A percentile compares a stretch with the other conserved stretches of the same genome.
Evolutionary conservation across 2,329 filamentous ascomycete genomes (phyloP).

Genomic region (Colletotrichum falcatum): DNA sequence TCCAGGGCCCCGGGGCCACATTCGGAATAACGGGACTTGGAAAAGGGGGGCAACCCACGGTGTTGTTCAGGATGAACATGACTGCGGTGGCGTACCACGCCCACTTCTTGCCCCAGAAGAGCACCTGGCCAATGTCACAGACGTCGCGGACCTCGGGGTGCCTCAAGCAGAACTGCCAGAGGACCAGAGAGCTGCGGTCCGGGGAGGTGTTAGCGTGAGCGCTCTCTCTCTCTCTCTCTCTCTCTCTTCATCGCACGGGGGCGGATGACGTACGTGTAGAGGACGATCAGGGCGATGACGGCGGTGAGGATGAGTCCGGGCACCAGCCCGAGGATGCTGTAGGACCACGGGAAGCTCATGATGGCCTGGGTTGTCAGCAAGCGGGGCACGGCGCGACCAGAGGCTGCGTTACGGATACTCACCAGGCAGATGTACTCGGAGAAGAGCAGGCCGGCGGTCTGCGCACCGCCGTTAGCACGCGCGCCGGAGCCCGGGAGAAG

Average conservation of each 20-base stretch:
- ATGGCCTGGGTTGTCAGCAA: constrained; percentile 64
- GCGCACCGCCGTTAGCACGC: constrained; percentile 47
- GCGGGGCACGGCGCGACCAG: no score
- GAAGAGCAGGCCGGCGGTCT: constrained; percentile 88
- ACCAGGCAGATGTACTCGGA: constrained; percentile 83
- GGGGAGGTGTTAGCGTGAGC: constrained; percentile 36
- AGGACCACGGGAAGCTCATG: constrained; percentile 97
- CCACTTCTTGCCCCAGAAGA: constrained; percentile 88
- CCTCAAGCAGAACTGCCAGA: constrained; percentile 89
- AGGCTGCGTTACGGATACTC: constrained; percentile 17
- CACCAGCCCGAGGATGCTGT: constrained; percentile 87
- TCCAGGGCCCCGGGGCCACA: no score
- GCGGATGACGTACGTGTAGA: constrained; percentile 71
- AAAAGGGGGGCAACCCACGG: constrained; percentile 49
- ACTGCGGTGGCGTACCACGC: constrained; percentile 77
- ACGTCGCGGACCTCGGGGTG: constrained; percentile 94
- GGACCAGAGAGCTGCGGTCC: constrained; percentile 48
- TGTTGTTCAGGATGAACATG: constrained; percentile 96
- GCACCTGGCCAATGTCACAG: constrained; percentile 94
- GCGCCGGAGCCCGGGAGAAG: not conserved
- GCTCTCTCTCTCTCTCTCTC: not conserved
- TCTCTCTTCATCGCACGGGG: not conserved
- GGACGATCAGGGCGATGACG: constrained; percentile 80
- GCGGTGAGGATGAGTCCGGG: constrained; percentile 85
- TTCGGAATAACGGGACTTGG: no score